These are phyloP conservation scores for Scheffersomyces parashehatae DNA, from an alignment of 1,139 yeast genomes.

Conservation along the genomic window DNA sequence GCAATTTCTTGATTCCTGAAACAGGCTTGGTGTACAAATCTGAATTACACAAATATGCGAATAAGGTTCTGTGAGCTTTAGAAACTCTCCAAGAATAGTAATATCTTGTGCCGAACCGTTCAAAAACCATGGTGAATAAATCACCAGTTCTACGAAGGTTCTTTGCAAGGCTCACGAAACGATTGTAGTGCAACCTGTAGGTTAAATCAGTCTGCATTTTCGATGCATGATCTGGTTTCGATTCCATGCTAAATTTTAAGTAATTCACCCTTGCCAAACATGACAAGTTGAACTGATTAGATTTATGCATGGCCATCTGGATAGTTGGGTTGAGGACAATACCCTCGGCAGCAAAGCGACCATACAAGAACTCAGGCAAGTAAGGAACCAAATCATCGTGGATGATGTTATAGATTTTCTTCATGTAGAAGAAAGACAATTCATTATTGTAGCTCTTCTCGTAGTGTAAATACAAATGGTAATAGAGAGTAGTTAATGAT, in stretches of 20 bases:
- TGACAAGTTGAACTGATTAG: conserved; percentile 24
- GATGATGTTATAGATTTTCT: conserved; percentile 18
- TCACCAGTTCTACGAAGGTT: conserved; percentile 7
- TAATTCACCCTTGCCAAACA: conserved; percentile 24
- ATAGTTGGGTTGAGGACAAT: conserved; percentile 26
- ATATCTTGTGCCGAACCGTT: conserved; percentile 34
- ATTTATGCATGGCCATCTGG: conserved; percentile 25
- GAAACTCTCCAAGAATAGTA: conserved; percentile 57
- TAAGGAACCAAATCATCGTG: conserved; percentile 23
- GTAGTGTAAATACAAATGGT: conserved; percentile 26
- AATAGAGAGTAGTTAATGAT: conserved; percentile 18
- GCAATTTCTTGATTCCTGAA: conserved; percentile 9
- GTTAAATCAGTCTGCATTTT: conserved; percentile 11
- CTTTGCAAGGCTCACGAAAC: conserved; percentile 6
- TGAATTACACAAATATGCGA: conserved; percentile 8
- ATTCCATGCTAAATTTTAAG: conserved; percentile 14
- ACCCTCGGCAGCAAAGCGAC: conserved; percentile 23
- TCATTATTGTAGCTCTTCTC: conserved; percentile 22
- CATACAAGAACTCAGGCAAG: conserved; percentile 20
- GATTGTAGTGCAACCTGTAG: conserved; percentile 12
- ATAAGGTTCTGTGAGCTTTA: conserved; percentile 32
- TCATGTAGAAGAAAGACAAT: conserved; percentile 30
- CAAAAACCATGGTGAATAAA: conserved; percentile 11
- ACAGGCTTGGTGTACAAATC: conserved; percentile 11
- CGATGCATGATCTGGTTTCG: conserved; percentile 12